Percentiles rank a stretch among this genome's conserved stretches.
These are phyloP conservation scores for Sinapis alba DNA, from an alignment of 441 rosid genomes.

Conservation along the genomic window DNA sequence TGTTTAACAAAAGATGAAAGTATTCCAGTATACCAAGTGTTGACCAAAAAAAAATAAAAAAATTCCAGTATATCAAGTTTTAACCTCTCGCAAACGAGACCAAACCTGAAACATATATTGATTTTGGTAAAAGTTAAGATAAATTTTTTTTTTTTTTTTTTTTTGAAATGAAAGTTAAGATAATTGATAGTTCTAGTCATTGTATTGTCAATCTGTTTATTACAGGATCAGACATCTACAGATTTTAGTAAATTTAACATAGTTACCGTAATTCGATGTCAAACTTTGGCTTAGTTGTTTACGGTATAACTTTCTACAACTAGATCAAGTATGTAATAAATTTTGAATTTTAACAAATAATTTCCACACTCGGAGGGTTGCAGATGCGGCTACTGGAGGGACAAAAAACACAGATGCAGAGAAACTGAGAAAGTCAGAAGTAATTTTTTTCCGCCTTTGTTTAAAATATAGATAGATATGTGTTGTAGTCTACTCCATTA, in stretches of 20 bases:
- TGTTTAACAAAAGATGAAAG: background rate
- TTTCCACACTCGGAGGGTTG: constrained; percentile 35
- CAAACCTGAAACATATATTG: background rate
- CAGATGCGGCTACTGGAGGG: constrained; percentile 18
- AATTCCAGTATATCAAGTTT: background rate
- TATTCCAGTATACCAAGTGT: background rate
- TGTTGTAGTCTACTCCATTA: constrained; percentile 12
- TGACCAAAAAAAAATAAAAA: background rate
- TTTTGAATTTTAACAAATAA: background rate
- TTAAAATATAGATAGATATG: constrained; percentile 10
- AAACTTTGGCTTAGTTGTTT: background rate
- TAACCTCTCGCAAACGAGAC: background rate
- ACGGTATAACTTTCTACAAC: background rate
- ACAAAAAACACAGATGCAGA: constrained; percentile 25
- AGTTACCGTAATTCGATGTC: background rate
- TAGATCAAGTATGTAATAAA: background rate
- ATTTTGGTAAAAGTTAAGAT: background rate
- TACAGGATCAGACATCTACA: background rate
- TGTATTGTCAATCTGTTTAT: background rate
- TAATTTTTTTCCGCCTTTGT: constrained; percentile 17
- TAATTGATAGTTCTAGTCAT: background rate
- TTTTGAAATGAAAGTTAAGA: no score
- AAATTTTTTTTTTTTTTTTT: no score
- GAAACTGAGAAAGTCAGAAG: background rate
- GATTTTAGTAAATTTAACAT: background rate